phyloP scores from a whole-genome alignment of 176 grass and related monocot genomes.

The Cocos nucifera region DNA sequence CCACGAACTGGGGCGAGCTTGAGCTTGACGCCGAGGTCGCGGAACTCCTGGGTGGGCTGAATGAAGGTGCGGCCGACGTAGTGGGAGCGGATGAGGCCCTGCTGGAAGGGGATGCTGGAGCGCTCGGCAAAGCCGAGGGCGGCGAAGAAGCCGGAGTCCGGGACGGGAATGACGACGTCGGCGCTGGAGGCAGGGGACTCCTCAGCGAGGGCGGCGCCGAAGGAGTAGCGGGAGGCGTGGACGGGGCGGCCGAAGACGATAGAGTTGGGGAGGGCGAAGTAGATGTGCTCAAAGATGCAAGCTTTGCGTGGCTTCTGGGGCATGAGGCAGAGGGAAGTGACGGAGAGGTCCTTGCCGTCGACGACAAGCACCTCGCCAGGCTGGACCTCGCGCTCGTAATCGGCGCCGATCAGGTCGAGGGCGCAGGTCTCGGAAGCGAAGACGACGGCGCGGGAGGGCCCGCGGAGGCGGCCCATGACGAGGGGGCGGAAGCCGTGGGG shows the following conservation, averaged over 20 bases:
- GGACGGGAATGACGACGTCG: slow-evolving; percentile 90
- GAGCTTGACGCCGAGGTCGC: slow-evolving; percentile 83
- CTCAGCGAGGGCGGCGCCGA: slow-evolving; percentile 70
- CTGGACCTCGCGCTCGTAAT: slow-evolving; percentile 66
- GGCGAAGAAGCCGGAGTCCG: slow-evolving; percentile 87
- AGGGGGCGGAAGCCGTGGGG: slow-evolving; percentile 82
- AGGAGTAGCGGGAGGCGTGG: slow-evolving; percentile 62
- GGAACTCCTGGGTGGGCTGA: slow-evolving; percentile 66
- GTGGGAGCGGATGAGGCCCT: slow-evolving; percentile 84
- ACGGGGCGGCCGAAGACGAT: slow-evolving; percentile 64
- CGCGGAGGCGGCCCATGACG: slow-evolving; percentile 49
- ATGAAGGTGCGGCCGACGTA: slow-evolving; percentile 95
- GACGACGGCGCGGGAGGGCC: slow-evolving; percentile 32
- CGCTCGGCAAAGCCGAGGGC: slow-evolving; percentile 65
- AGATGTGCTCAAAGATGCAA: slow-evolving; percentile 94
- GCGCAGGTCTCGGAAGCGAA: slow-evolving; percentile 95
- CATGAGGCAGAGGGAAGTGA: slow-evolving; percentile 58
- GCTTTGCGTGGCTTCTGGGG: slow-evolving; percentile 58
- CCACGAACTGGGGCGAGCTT: slow-evolving; percentile 74
- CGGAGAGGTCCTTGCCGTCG: slow-evolving; percentile 59
- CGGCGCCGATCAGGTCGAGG: slow-evolving; percentile 77
- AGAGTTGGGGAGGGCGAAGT: slow-evolving; percentile 80
- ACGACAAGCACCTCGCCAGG: slow-evolving; percentile 79
- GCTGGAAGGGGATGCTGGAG: slow-evolving; percentile 73
- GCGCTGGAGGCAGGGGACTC: slow-evolving; percentile 65